These are phyloP conservation scores for Clonostachys solani DNA, from an alignment of 2,329 filamentous ascomycete species.

Conservation along the genomic window DNA sequence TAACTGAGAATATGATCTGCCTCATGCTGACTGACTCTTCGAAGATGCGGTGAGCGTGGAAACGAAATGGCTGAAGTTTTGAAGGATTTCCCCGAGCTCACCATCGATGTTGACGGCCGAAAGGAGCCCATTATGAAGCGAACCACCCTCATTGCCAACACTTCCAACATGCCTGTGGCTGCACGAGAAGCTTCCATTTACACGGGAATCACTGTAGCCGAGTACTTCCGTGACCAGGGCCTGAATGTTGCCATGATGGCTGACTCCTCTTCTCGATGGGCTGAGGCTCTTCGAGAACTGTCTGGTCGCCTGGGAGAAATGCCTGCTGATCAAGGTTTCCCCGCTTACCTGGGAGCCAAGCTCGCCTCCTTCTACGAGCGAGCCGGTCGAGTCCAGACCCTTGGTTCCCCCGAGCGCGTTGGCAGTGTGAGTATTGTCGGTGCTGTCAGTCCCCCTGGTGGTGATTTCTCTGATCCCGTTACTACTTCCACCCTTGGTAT, in stretches of 20 bases:
- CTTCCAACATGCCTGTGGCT: conserved; percentile 99
- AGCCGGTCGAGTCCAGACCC: conserved; percentile 78
- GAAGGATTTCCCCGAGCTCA: conserved; percentile 99
- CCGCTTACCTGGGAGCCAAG: conserved; percentile 93
- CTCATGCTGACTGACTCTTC: neutral
- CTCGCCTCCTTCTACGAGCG: conserved; percentile 99
- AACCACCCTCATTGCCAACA: conserved; percentile 96
- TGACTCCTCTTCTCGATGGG: conserved; percentile 96
- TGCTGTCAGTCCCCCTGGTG: conserved; percentile 93
- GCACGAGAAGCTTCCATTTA: conserved; percentile 99
- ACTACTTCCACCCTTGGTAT: conserved; percentile 92
- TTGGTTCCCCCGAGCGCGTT: conserved; percentile 83
- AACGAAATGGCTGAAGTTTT: conserved; percentile 99
- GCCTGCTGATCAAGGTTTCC: conserved; percentile 99
- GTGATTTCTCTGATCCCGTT: conserved; percentile 98
- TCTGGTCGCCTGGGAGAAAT: conserved; percentile 98
- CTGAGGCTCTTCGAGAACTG: conserved; percentile 96
- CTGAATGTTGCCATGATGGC: conserved; percentile 99
- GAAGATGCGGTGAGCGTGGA: conserved; percentile 71
- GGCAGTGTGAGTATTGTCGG: conserved; percentile 98
- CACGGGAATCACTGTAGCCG: conserved; percentile 88
- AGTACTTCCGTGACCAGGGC: conserved; percentile 96
- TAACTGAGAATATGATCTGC: neutral
- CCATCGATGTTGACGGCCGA: conserved; percentile 89
- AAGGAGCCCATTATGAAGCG: conserved; percentile 99